phyloP scores from a whole-genome alignment of 345 rosid genomes.

The Aurinia saxatilis region DNA sequence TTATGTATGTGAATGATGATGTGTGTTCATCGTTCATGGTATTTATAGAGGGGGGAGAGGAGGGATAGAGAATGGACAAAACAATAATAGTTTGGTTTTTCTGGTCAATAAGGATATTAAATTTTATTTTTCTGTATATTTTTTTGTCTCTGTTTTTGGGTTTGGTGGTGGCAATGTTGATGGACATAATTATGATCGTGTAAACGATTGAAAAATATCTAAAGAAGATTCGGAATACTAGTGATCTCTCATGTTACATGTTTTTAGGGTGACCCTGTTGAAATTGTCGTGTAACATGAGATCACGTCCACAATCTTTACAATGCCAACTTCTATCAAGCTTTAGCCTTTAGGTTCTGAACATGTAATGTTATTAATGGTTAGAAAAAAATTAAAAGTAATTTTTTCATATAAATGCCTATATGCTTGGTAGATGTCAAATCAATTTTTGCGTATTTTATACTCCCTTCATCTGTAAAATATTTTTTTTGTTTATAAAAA shows the following conservation, averaged over 20 bases:
- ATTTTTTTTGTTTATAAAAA: too few species aligned
- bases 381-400: too few species aligned
- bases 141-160: background rate
- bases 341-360: background rate
- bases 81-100: background rate
- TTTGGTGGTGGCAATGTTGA: background rate
- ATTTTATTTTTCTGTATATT: too few species aligned
- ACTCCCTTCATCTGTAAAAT: too few species aligned
- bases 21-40: background rate
- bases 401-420: too few species aligned
- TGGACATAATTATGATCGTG: conserved; percentile 16
- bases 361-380: background rate
- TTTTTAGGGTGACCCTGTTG: conserved; percentile 9
- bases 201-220: conserved; percentile 5
- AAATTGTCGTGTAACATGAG: background rate
- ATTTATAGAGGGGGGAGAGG: background rate
- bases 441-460: too few species aligned
- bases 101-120: background rate
- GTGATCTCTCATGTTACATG: conserved; percentile 23
- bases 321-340: background rate
- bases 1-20: conserved; percentile 3
- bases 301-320: background rate
- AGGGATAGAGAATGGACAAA: background rate
- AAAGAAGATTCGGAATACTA: conserved; percentile 17
- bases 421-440: too few species aligned